Evolutionary conservation across 2,329 filamentous ascomycete genomes (phyloP), one percentile per base, ranked within the genome.

Genomic region (Fusarium solani-melongenae): DNA sequence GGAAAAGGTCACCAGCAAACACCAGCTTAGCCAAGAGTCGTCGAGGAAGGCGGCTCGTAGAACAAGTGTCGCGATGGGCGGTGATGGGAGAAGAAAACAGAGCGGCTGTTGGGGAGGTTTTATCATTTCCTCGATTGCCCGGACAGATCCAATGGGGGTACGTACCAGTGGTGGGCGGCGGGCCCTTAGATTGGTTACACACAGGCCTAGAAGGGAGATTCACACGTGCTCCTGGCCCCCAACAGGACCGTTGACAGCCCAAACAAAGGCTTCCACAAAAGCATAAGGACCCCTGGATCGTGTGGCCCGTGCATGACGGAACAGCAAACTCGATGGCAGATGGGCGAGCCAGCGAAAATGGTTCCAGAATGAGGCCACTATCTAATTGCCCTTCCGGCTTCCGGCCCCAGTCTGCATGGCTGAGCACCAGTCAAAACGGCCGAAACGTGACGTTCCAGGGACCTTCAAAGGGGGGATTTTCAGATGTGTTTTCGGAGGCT

Each of bases 281-380:
- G 62, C 22, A 29, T 24, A 34, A 72, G 69, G 69, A 74, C 73
- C 73, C 73, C 73, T 72, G 73, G 65, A 29, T 31, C 39, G 4
- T 10, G 20, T 67, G 70, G 71, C 36, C 58, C 61, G 68, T 76
- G 73, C 68, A 20, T 55, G 6, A 31, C 65, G 41, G 41, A 51
- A 51, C 46, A 53, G 64, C 72, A 76, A 38, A 39, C 63, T 64
- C 69, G 57, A 67, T 71, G 60, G 41, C 41, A 74, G 72, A 74
- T 74, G 69, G 62, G 63, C 59, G 34, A 56, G 53, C 22, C 69
- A 70, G 62, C 34, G 69, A 68, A 69, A 76, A 78, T 78, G 78
- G 76, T 75, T 72, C 74, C 75, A 82, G 77, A 81, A 82, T 83
- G 80, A 82, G 80, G 77, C 82, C 80, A 83, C 80, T 73, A 61